phyloP scores from a whole-genome alignment of 108 stramenopile species.

The Poteriospumella lacustris region DNA sequence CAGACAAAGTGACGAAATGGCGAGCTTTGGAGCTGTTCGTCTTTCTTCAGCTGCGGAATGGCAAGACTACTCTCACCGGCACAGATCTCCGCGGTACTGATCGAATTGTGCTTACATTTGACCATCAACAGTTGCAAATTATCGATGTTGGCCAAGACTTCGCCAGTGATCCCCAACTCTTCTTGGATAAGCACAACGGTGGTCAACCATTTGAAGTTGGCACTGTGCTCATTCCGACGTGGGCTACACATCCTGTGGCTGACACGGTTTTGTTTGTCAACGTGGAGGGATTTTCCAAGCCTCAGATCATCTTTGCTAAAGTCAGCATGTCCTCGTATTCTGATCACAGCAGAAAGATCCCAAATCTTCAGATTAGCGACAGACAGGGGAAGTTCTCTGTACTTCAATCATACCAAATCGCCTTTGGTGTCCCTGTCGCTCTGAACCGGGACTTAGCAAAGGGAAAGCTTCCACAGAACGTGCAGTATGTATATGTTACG shows the following conservation, averaged over 20 bases:
- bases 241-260: neutral
- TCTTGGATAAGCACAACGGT: neutral
- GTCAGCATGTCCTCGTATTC: neutral
- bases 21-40: neutral
- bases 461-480: conserved; percentile 2
- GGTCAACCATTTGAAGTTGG: neutral
- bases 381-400: neutral
- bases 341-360: neutral
- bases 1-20: neutral
- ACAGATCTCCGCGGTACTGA: neutral
- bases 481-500: neutral
- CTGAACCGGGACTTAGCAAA: neutral
- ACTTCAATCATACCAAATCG: neutral
- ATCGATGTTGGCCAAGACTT: neutral
- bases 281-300: neutral
- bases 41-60: neutral
- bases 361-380: neutral
- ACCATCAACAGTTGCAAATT: neutral
- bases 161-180: neutral
- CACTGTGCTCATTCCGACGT: neutral
- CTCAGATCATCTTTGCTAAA: neutral
- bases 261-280: neutral
- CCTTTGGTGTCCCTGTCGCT: neutral
- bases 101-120: neutral
- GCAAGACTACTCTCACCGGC: neutral